Evolutionary conservation across 176 grass and related monocot species (phyloP).

Genomic region (Oryza meridionalis): DNA sequence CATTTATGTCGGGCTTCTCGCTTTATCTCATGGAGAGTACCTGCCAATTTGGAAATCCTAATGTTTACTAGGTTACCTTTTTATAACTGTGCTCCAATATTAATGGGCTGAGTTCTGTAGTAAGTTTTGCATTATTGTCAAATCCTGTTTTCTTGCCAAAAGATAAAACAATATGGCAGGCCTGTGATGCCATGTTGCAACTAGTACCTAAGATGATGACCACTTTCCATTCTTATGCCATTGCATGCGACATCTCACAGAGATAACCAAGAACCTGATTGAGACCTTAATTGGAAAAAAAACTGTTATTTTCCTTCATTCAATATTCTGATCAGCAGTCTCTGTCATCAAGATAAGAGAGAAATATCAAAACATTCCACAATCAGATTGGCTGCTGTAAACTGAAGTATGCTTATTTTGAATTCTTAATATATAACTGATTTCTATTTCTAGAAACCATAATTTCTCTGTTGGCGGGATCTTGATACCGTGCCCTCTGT

Average conservation of each 20-base stretch:
- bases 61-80: background rate
- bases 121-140: background rate
- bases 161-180: background rate
- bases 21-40: background rate
- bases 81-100: background rate
- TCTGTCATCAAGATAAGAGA: no score
- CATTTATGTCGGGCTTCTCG: background rate
- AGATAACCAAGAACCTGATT: slow-evolving; percentile 21
- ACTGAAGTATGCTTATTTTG: background rate
- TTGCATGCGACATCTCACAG: background rate
- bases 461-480: background rate
- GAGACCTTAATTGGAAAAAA: background rate
- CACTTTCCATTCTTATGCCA: background rate
- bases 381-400: background rate
- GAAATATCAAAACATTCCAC: background rate
- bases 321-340: no score
- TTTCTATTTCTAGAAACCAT: background rate
- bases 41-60: background rate
- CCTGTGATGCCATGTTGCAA: background rate
- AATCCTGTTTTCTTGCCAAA: slow-evolving; percentile 3
- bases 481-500: background rate
- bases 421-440: background rate
- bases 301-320: no score
- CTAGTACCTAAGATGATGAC: background rate
- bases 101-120: background rate